Conservation (phyloP, 345 rosid genomes). For the Euclidium syriacum region DNA sequence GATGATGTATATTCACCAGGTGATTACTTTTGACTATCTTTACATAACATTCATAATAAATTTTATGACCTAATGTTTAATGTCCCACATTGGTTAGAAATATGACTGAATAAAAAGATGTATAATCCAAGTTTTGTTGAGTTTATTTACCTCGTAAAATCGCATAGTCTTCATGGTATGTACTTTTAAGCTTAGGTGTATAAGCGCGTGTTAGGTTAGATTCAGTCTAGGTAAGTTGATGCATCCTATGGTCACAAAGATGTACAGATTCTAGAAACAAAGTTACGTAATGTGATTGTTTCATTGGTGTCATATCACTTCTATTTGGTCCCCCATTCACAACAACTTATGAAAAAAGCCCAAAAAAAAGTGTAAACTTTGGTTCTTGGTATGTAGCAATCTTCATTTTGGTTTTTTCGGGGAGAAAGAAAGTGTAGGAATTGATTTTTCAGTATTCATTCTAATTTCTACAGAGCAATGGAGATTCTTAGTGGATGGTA, state of each 20-base stretch:
- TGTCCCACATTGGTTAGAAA: too few species aligned
- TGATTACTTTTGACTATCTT: background rate
- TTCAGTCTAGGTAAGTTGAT: conserved; percentile 17
- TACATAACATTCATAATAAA: background rate
- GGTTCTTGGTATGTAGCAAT: background rate
- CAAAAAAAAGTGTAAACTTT: background rate
- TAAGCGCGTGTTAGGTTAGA: conserved; percentile 23
- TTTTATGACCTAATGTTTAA: background rate
- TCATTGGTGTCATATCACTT: background rate
- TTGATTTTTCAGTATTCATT: background rate
- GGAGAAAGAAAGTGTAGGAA: background rate
- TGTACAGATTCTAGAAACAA: conserved; percentile 2
- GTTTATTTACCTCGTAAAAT: conserved; percentile 4
- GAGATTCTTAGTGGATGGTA: background rate
- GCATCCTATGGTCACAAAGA: conserved; percentile 16
- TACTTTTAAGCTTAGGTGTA: conserved; percentile 4
- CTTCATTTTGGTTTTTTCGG: background rate
- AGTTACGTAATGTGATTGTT: conserved; percentile 5
- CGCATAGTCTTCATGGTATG: too few species aligned
- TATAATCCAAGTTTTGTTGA: too few species aligned
- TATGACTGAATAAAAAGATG: too few species aligned
- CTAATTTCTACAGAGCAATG: conserved; percentile 1
- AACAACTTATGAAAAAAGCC: conserved; percentile 3
- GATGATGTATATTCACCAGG: conserved; percentile 22
- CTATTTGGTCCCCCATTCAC: conserved; percentile 1